A percentile compares a stretch with the other conserved stretches of the same genome.
phyloP scores from a whole-genome alignment of 305 asterid species.

The Solanum hybrid region DNA sequence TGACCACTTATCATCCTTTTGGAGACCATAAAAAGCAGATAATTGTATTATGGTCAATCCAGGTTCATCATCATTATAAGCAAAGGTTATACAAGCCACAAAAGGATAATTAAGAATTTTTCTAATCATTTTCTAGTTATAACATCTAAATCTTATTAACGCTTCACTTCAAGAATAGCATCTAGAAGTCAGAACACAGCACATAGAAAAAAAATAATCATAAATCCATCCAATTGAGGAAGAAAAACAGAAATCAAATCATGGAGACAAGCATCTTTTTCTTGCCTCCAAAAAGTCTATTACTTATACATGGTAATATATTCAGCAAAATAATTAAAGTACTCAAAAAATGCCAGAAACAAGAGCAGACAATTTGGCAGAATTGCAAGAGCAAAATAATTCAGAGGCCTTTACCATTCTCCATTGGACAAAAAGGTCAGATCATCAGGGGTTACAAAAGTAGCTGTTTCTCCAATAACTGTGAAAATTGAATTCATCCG shows the following conservation, averaged over 20 bases:
- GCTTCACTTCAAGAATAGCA: neutral
- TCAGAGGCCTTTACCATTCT: constrained; percentile 61
- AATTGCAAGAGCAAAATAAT: neutral
- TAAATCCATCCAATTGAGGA: neutral
- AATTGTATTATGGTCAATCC: neutral
- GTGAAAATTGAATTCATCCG: constrained; percentile 20
- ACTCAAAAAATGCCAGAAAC: neutral
- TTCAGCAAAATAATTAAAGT: neutral
- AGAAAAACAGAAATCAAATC: neutral
- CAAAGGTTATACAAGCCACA: neutral
- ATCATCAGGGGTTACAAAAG: constrained; percentile 62
- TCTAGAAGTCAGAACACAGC: neutral
- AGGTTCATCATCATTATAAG: neutral
- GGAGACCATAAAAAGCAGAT: neutral
- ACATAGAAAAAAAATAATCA: neutral
- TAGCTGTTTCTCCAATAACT: constrained; percentile 93
- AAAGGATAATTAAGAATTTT: neutral
- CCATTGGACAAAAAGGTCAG: constrained; percentile 84
- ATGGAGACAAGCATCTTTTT: neutral
- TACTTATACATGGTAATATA: neutral
- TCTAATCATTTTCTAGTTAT: neutral
- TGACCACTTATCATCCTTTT: neutral
- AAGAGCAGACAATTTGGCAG: neutral
- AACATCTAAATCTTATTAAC: neutral
- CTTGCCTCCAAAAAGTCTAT: neutral